Conservation (phyloP, 1,284 basidiomycete species). For the Boletus hoseneyae region DNA sequence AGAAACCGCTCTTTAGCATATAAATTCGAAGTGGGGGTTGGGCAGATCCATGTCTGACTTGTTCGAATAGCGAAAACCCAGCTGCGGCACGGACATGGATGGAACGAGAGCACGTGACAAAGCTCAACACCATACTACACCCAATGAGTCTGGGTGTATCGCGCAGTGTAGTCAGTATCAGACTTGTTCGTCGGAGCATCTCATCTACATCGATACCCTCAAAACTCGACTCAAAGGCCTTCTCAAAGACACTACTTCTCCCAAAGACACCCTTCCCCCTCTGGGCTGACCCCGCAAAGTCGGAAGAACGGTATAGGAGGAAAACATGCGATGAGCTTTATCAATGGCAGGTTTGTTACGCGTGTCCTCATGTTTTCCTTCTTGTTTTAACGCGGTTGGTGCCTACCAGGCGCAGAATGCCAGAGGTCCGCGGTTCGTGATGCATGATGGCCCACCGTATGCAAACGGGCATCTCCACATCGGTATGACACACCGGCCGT, state of each 20-base stretch:
- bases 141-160: conserved; percentile 19
- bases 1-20: too few species aligned
- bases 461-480: conserved; percentile 96
- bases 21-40: too few species aligned
- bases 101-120: too few species aligned
- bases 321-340: conserved; percentile 81
- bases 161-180: conserved; percentile 14
- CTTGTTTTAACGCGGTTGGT: conserved; percentile 4
- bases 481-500: conserved; percentile 49
- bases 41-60: too few species aligned
- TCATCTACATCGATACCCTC: conserved; percentile 10
- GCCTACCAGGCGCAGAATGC: conserved; percentile 57
- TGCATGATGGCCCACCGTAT: conserved; percentile 97
- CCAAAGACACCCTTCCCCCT: conserved; percentile 85
- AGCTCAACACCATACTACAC: too few species aligned
- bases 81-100: too few species aligned
- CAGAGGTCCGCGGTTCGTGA: conserved; percentile 69
- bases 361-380: background rate
- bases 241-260: conserved; percentile 73
- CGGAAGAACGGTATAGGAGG: conserved; percentile 57
- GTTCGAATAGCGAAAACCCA: too few species aligned
- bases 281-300: conserved; percentile 65
- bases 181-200: conserved; percentile 13
- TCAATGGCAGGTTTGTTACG: conserved; percentile 72
- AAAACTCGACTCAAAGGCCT: conserved; percentile 31